A percentile compares a stretch with the other conserved stretches of the same genome.
These are phyloP conservation scores for Tephrocybe rancida DNA, from an alignment of 768 basidiomycete genomes.

Conservation along the genomic window DNA sequence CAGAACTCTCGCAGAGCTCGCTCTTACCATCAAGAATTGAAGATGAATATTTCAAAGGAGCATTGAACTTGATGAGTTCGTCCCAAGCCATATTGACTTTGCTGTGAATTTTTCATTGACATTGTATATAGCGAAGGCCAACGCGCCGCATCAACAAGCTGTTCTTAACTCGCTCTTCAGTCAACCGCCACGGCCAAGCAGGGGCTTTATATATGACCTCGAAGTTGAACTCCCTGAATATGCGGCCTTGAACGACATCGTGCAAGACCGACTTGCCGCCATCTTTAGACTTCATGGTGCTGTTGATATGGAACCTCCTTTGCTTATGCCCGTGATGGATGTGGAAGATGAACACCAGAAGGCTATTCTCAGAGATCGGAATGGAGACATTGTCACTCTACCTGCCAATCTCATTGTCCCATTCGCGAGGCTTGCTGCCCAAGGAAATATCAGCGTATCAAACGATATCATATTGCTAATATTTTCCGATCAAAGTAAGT, in stretches of 20 bases:
- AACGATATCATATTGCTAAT: constrained; percentile 79
- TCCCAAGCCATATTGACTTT: not conserved
- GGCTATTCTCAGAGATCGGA: constrained; percentile 77
- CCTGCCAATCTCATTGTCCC: constrained; percentile 74
- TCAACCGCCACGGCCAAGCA: constrained; percentile 63
- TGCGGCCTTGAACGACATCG: constrained; percentile 69
- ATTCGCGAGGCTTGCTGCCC: constrained; percentile 83
- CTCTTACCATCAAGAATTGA: constrained; percentile 77
- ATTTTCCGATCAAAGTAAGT: constrained; percentile 69
- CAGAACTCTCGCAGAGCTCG: constrained; percentile 81
- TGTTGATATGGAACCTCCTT: constrained; percentile 81
- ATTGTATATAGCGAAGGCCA: constrained; percentile 60
- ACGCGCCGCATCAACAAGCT: constrained; percentile 80
- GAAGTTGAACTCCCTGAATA: constrained; percentile 71
- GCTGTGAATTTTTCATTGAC: not conserved
- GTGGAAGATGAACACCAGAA: constrained; percentile 64
- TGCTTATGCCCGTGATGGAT: constrained; percentile 75
- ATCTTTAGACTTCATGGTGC: constrained; percentile 92
- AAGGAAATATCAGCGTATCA: constrained; percentile 70
- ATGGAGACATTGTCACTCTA: constrained; percentile 74
- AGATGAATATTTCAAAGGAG: constrained; percentile 85
- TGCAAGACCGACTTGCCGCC: constrained; percentile 72
- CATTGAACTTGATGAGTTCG: constrained; percentile 75
- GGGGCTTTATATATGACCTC: constrained; percentile 74
- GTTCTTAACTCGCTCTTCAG: constrained; percentile 80